Percentiles rank a stretch among this genome's conserved stretches.
These are phyloP conservation scores for Trichoderma sp. DNA, from an alignment of 2,329 filamentous ascomycete species.

Conservation along the genomic window DNA sequence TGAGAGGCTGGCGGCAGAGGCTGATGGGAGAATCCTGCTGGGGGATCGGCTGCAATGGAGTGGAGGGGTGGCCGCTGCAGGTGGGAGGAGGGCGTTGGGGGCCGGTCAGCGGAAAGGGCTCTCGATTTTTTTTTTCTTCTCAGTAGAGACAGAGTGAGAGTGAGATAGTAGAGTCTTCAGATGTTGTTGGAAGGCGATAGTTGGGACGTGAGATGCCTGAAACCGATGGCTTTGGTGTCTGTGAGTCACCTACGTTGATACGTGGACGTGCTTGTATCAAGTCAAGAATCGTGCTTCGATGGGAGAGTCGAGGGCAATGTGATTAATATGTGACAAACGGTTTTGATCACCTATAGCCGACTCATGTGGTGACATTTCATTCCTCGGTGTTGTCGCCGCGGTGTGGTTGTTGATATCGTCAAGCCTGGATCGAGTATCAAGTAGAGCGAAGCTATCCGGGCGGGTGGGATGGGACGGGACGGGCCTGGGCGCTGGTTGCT, in stretches of 20 bases:
- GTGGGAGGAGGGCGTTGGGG: neutral
- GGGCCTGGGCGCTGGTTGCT: slow-evolving; percentile 14
- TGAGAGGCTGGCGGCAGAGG: slow-evolving; percentile 38
- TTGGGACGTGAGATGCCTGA: neutral
- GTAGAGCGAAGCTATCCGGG: slow-evolving; percentile 14
- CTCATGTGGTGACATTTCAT: slow-evolving; percentile 1
- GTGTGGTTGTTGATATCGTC: neutral
- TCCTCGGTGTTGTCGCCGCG: slow-evolving; percentile 3
- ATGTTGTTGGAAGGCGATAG: neutral
- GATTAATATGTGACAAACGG: neutral
- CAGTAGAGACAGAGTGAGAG: neutral
- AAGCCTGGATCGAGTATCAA: neutral
- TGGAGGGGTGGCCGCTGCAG: slow-evolving; percentile 12
- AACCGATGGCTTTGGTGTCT: neutral
- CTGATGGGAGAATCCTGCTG: slow-evolving; percentile 32
- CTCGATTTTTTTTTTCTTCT: too few relatives aligned
- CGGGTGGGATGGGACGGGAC: slow-evolving; percentile 26
- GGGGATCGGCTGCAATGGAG: slow-evolving; percentile 19
- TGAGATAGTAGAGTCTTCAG: slow-evolving; percentile 10
- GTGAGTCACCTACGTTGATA: neutral
- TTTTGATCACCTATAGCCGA: neutral
- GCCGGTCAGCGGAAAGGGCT: too few relatives aligned
- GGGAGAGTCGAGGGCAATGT: neutral
- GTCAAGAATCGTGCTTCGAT: too few relatives aligned
- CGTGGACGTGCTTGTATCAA: neutral